Percentiles rank a stretch among this genome's conserved stretches.
Conservation (phyloP, 139 green algal species). For the Chlamydomonas schloesseri region DNA sequence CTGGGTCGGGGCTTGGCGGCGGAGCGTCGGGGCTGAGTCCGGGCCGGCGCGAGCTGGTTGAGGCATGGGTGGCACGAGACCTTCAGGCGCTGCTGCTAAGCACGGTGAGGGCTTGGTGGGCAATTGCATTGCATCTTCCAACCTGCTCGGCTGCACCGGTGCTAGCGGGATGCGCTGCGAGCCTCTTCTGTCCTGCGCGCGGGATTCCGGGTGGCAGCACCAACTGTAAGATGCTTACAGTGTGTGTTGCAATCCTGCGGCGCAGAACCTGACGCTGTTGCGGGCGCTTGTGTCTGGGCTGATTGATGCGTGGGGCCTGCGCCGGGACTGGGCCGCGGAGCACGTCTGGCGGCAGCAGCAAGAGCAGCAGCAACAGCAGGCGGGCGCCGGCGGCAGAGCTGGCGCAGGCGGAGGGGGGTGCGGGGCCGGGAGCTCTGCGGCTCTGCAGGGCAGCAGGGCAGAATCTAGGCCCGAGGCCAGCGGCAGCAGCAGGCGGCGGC, state of each 20-base stretch:
- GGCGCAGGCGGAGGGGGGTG: too few relatives aligned
- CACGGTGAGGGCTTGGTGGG: too few relatives aligned
- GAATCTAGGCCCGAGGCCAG: neutral
- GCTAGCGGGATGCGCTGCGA: too few relatives aligned
- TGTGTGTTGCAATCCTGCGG: neutral
- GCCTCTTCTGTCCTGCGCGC: too few relatives aligned
- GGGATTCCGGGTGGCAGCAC: neutral
- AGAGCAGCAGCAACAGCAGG: neutral
- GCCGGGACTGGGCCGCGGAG: constrained; percentile 2
- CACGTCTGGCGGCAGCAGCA: neutral
- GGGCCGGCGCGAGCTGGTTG: neutral
- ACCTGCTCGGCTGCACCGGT: too few relatives aligned
- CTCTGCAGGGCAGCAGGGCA: neutral
- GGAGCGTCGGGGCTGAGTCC: too few relatives aligned
- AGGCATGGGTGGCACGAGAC: constrained; percentile 22
- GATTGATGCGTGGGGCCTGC: neutral
- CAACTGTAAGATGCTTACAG: too few relatives aligned
- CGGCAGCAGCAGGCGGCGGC: too few relatives aligned
- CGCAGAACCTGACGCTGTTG: constrained; percentile 22
- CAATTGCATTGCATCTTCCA: too few relatives aligned
- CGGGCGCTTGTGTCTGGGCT: constrained; percentile 4
- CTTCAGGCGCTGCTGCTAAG: constrained; percentile 11
- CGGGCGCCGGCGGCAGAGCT: neutral
- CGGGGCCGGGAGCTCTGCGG: neutral
- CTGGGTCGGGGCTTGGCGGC: neutral